A percentile compares a stretch with the other conserved stretches of the same genome.
These are phyloP conservation scores for Botrytis hyacinthi DNA, from an alignment of 2,329 filamentous ascomycete species.

Conservation along the genomic window DNA sequence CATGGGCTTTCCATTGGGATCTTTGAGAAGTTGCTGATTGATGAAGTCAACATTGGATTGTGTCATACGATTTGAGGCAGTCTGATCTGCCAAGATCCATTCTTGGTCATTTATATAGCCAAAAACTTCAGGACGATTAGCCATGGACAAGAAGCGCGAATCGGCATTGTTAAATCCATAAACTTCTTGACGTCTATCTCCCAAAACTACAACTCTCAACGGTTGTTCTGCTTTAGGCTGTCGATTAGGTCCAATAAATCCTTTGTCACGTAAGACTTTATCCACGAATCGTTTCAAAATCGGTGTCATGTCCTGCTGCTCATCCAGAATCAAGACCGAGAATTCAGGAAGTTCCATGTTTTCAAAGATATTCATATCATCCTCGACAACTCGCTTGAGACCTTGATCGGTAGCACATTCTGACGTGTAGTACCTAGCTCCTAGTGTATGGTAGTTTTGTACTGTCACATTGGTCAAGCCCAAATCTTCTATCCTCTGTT, in stretches of 20 bases:
- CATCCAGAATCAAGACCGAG: slow-evolving; percentile 14
- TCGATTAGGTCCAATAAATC: neutral
- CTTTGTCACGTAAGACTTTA: slow-evolving; percentile 15
- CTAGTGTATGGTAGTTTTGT: slow-evolving; percentile 8
- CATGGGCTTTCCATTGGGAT: slow-evolving; percentile 5
- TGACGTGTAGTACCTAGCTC: slow-evolving; percentile 8
- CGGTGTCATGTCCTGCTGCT: slow-evolving; percentile 19
- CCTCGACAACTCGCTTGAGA: slow-evolving; percentile 15
- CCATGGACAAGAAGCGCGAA: slow-evolving; percentile 16
- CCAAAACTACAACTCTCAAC: slow-evolving; percentile 3
- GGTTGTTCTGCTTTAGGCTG: neutral
- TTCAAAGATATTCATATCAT: slow-evolving; percentile 1
- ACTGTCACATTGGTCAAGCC: slow-evolving; percentile 11
- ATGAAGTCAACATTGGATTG: slow-evolving; percentile 18
- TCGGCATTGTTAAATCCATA: slow-evolving; percentile 20
- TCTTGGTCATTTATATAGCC: slow-evolving; percentile 13
- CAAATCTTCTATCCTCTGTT: slow-evolving; percentile 12
- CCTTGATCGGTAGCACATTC: slow-evolving; percentile 19
- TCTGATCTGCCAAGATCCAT: slow-evolving; percentile 11
- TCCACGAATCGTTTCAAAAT: slow-evolving; percentile 19
- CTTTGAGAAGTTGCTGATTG: slow-evolving; percentile 11
- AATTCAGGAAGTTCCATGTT: slow-evolving; percentile 17
- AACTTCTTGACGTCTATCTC: slow-evolving; percentile 13
- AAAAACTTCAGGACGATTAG: slow-evolving; percentile 3
- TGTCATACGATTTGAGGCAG: slow-evolving; percentile 15